Evolutionary conservation across 2,329 filamentous ascomycete genomes (phyloP), one percentile per base, ranked within the genome.

Genomic region (Trichoderma sp.): DNA sequence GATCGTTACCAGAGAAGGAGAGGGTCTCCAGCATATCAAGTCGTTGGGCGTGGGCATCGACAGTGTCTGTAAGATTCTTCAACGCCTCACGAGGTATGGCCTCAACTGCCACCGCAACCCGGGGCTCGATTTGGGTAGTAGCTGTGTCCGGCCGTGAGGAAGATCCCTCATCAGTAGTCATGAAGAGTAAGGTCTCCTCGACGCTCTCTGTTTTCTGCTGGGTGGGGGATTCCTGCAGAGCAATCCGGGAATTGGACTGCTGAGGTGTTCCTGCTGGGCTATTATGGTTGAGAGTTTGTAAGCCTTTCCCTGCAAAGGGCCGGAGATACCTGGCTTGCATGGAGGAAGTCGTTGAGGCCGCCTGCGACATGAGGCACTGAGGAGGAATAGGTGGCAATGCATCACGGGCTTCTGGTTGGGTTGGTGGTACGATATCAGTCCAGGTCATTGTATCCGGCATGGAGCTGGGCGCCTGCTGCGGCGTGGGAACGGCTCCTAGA

Each of bases 11-110:
- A 27, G 87, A 87, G 73, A 93, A 92, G 0, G 90, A 93, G 1
- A 86, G 82, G 60, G 85, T 91, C 77, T 94, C 92, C 6, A 94
- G 81, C 66, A 83, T 81, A 58, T 92, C 89, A 13, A 94, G 77
- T 2, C 92, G 88, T 63, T 86, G 83, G 42, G 87, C 87, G 68
- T 93, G 86, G 19, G 84, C 83, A 68, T 85, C 80, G 68, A 90
- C 82, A n/a, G 83, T 82, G 52, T 85, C 82, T 4, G 82, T 80
- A 8, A 88, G 71, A 54, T 83, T 80, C 67, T 80, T 79, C 63
- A 86, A 78, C 2, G 78, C 77, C 35, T 80, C 78, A 6, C 75
- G 77, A 29, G 77, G 73, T 5, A 78, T 61, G 27, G 27, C 19
- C 50, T 72, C 69, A n/a, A 71, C 70, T 45, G 52, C 39, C 17